Evolutionary conservation across 176 grass and related monocot genomes (phyloP).

Genomic region (Bromus sterilis): DNA sequence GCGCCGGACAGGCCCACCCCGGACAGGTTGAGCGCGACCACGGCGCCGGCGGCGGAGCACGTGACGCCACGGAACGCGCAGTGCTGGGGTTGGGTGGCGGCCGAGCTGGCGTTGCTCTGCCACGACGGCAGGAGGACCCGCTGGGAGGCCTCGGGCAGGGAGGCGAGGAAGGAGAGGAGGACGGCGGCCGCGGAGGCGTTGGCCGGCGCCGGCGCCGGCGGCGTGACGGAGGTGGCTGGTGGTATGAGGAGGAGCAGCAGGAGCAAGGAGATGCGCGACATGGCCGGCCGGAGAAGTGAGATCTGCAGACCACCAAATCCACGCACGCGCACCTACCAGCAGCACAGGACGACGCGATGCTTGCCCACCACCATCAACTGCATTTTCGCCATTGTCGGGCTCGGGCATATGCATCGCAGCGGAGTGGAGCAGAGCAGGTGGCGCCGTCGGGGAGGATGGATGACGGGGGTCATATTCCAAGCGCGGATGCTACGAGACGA

Average conservation of each 20-base stretch:
- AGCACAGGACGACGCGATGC: neutral
- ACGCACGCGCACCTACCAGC: neutral
- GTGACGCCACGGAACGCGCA: slow-evolving; percentile 42
- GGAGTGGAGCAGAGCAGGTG: neutral
- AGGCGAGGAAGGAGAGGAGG: slow-evolving; percentile 41
- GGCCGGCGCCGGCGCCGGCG: neutral
- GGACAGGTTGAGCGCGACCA: slow-evolving; percentile 46
- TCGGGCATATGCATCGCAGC: neutral
- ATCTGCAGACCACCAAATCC: neutral
- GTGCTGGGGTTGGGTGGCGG: neutral
- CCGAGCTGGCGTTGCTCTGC: neutral
- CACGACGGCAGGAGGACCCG: slow-evolving; percentile 33
- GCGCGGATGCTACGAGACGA: neutral
- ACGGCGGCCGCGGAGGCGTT: no score
- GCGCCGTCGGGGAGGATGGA: neutral
- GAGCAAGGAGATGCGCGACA: neutral
- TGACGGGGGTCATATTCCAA: neutral
- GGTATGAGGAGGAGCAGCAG: neutral
- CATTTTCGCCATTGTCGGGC: neutral
- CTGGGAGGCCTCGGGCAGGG: slow-evolving; percentile 27
- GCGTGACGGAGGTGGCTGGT: neutral
- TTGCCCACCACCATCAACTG: neutral
- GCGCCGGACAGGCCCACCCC: slow-evolving; percentile 19
- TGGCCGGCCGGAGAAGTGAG: neutral
- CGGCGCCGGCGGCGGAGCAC: slow-evolving; percentile 25